Conservation (phyloP, 2,329 filamentous ascomycete species). For the Fusarium nelsonii region DNA sequence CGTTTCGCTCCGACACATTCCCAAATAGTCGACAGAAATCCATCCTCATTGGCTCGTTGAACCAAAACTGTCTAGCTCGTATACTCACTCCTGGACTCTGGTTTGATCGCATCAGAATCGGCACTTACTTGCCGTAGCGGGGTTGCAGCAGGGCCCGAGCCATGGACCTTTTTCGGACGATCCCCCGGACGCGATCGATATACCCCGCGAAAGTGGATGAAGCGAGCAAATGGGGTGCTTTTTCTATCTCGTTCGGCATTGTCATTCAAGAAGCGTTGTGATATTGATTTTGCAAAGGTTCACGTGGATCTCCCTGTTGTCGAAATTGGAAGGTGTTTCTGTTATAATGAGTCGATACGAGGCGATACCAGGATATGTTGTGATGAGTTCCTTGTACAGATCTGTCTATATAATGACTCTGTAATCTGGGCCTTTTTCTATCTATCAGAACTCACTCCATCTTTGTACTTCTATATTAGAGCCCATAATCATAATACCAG, state of each 20-base stretch:
- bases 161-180: conserved; percentile 1
- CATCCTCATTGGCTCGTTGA: neutral
- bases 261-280: no score
- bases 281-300: no score
- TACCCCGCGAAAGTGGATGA: conserved; percentile 17
- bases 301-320: neutral
- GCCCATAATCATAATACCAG: neutral
- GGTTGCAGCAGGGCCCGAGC: conserved; percentile 12
- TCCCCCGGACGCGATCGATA: conserved; percentile 17
- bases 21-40: neutral
- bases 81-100: neutral
- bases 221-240: conserved; percentile 14
- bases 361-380: neutral
- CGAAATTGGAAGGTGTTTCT: conserved; percentile 5
- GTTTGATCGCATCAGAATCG: conserved; percentile 28
- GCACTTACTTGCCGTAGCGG: conserved; percentile 16
- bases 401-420: neutral
- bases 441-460: neutral
- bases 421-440: neutral
- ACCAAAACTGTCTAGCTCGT: neutral
- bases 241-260: neutral
- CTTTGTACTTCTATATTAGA: fast-evolving
- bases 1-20: neutral
- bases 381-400: neutral
- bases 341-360: neutral